Evolutionary conservation across 2,329 filamentous ascomycete genomes (phyloP), one percentile per base, ranked within the genome.

Genomic region (Hypoxylon sp.): DNA sequence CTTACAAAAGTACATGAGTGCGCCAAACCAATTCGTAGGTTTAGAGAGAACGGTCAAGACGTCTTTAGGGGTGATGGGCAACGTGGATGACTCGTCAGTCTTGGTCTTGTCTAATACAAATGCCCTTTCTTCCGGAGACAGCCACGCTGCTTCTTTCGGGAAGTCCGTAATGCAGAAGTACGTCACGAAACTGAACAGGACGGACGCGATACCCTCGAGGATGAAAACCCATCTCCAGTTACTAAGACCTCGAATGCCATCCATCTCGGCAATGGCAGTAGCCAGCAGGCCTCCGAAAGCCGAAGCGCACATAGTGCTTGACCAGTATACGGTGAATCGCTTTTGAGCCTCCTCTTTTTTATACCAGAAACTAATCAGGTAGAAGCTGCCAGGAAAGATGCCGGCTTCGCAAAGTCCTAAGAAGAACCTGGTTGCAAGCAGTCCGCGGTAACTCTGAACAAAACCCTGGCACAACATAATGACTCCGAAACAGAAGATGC

Each of bases 191-290:
- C 74, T 74, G n/a, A 77, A 72, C 29, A 79, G 57, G 55, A 80
- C 62, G 42, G 77, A 72, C 19, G 74, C 62, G 19, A 78, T 74
- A 15, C 80, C 74, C 64, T 80, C 82, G 55, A 91, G 81, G 62
- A 91, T 85, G 75, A 92, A 92, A 3, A 91, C 84, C 81, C 89
- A 92, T 67, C 87, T 82, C 89, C 89, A 92, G 37, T 80, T 84
- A 24, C 79, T 80, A 46, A 88, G 79, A 0, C 83, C 83, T 3
- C 79, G 82, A 11, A 83, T 78, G 0, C 83, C 82, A 64, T 81
- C 76, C 72, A 86, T 80, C 55, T 83, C 80, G 1, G 80, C 82
- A 51, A 87, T 86, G 1, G 80, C 85, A 0, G 75, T 80, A 0
- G 88, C 88, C 0, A 91, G 79, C 15, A 91, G 80, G 7, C 88